Percentiles rank a stretch among this genome's conserved stretches.
phyloP scores from a whole-genome alignment of 306 rosid species.

The Prunus mira region DNA sequence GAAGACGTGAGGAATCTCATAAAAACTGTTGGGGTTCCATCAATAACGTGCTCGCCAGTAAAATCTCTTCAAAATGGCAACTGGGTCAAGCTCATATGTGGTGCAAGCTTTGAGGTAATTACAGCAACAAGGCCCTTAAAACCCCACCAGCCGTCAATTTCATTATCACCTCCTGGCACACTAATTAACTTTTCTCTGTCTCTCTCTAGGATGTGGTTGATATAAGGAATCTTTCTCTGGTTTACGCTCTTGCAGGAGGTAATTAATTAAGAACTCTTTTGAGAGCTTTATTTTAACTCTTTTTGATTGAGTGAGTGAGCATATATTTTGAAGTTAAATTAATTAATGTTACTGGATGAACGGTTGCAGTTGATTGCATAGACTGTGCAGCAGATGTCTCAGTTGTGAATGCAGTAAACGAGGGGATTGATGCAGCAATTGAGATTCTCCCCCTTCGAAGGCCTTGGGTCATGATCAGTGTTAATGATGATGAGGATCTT shows the following conservation, averaged over 20 bases:
- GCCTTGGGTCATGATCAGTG: constrained; percentile 95
- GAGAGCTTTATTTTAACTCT: neutral
- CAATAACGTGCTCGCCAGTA: constrained; percentile 44
- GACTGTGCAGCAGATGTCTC: constrained; percentile 95
- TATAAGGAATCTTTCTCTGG: constrained; percentile 81
- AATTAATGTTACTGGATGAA: neutral
- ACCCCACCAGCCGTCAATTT: neutral
- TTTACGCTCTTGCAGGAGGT: constrained; percentile 98
- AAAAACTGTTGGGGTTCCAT: constrained; percentile 34
- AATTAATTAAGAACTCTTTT: neutral
- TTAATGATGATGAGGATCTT: constrained; percentile 88
- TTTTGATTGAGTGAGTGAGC: neutral
- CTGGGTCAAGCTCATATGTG: constrained; percentile 71
- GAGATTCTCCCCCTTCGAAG: constrained; percentile 41
- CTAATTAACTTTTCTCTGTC: neutral
- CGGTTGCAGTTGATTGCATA: constrained; percentile 88
- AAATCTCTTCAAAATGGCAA: constrained; percentile 48
- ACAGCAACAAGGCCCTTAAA: neutral
- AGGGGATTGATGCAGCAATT: constrained; percentile 78
- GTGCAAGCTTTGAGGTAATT: constrained; percentile 79
- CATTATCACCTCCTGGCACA: neutral
- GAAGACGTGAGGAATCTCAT: constrained; percentile 40
- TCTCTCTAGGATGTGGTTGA: constrained; percentile 70
- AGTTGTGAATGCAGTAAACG: constrained; percentile 82
- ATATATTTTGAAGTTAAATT: neutral